Evolutionary conservation across 1,139 yeast genomes (phyloP), one percentile per base, ranked within the genome.

Genomic region (Blastobotrys niveus): DNA sequence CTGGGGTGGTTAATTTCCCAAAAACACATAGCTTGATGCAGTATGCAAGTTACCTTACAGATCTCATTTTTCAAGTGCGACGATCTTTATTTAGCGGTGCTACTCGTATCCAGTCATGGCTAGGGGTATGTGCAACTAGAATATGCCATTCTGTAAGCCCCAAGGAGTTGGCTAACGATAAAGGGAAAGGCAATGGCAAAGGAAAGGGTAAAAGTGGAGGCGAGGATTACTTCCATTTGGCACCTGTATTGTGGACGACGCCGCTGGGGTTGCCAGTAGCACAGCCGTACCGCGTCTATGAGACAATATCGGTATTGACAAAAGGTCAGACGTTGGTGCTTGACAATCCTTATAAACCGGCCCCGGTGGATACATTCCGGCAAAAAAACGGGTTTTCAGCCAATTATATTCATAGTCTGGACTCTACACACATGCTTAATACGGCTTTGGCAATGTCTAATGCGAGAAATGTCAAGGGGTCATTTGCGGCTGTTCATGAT

Each of bases 401-500:
- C 31, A 91, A 91, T 63, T 91, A 77, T 61, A 86, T 91, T 45
- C 99, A 91, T 61, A 89, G 97, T 0, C 72, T 91, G 52, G 99
- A 91, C 70, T 97, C 98, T 0, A 83, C 96, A 0, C 98, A 91
- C 61, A 91, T 91, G 98, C 71, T 91, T 47, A 70, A 89, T 74
- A 83, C 96, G 9, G 94, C 97, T 0, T 71, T 79, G 39, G 79
- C 79, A 20, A 88, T 96, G 64, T 79, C 82, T n/a, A 72, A 77
- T 38, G 61, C 63, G 3, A n/a, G n/a, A n/a, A n/a, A n/a, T n/a
- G n/a, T n/a, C n/a, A 79, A 76, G 0, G 64, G 91, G 45, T 71
- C 79, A n/a, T 91, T 93, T 71, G 96, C 98, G 0, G 82, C 97
- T 0, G 99, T 91, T 27, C 99, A 91, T 65, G 99, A 91, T 64